Evolutionary conservation across 768 basidiomycete species (phyloP).

Genomic region (Leccinum longicurvipes): DNA sequence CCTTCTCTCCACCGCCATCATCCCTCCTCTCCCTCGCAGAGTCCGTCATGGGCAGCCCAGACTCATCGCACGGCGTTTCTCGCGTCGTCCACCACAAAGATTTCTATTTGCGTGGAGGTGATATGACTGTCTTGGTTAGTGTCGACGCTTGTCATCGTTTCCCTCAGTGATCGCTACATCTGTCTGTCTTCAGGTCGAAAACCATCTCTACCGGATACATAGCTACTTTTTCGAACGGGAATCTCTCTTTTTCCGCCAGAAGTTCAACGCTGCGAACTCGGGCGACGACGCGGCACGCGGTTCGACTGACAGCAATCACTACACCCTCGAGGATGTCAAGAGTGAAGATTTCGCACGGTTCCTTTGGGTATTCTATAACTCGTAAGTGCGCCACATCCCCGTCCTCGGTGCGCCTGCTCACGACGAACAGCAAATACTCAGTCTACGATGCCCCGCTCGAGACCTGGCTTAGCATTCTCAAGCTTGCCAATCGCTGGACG

Average conservation of each 20-base stretch:
- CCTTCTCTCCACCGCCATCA: constrained; percentile 21
- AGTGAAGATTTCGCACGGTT: constrained; percentile 52
- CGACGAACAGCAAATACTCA: constrained; percentile 32
- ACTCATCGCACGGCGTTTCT: constrained; percentile 25
- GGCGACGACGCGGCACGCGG: constrained; percentile 34
- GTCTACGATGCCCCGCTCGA: constrained; percentile 37
- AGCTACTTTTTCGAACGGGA: constrained; percentile 64
- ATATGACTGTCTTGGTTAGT: constrained; percentile 56
- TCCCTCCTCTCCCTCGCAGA: constrained; percentile 26
- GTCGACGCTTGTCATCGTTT: neutral
- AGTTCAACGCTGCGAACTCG: constrained; percentile 31
- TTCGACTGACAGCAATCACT: constrained; percentile 31
- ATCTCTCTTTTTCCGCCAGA: constrained; percentile 43
- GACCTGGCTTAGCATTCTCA: constrained; percentile 42
- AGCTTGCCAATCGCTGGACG: constrained; percentile 38
- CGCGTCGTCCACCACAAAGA: constrained; percentile 36
- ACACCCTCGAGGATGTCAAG: constrained; percentile 43
- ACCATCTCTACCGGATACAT: constrained; percentile 54
- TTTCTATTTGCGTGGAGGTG: constrained; percentile 58
- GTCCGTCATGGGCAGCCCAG: constrained; percentile 26
- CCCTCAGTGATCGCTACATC: constrained; percentile 9
- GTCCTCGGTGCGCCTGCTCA: neutral
- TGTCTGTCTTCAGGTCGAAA: constrained; percentile 46
- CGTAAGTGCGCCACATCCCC: constrained; percentile 36
- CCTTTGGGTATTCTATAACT: constrained; percentile 62